These are phyloP conservation scores for sorghum (Sorghum bicolor) DNA, from an alignment of 176 grass and related monocot genomes.

Conservation along the genomic window Sorghum_bicolor_NCBIv3 NC_012875.2:699001-699500, in stretches of 20 bases:
- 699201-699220: no score
- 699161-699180: not conserved
- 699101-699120: not conserved
- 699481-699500: not conserved
- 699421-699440: not conserved
- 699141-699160: not conserved
- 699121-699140: not conserved
- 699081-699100: not conserved
- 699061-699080: not conserved
- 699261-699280: no score
- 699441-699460: not conserved
- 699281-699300: no score
- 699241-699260: no score
- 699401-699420: not conserved
- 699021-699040: not conserved
- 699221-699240: no score
- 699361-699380: not conserved
- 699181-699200: no score
- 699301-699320: no score
- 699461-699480: not conserved
- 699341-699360: not conserved
- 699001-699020: constrained; percentile 40
- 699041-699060: not conserved
- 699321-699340: not conserved
- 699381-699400: not conserved